Conservation (phyloP, 75 land plant genomes). For the Adiantum capillusveneris region DNA sequence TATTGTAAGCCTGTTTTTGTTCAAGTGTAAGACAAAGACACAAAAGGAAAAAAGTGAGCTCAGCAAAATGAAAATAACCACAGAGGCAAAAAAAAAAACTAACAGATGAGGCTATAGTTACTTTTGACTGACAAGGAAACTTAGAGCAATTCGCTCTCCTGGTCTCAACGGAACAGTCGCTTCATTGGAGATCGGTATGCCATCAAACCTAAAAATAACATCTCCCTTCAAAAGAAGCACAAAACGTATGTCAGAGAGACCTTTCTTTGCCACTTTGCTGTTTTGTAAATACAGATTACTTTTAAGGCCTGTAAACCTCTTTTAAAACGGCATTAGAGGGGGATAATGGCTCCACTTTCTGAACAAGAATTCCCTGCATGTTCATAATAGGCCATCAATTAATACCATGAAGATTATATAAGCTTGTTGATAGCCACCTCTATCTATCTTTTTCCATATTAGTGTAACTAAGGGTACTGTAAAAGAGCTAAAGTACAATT, state of each 20-base stretch:
- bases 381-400: not conserved
- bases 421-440: too few species aligned
- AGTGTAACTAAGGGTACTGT: too few species aligned
- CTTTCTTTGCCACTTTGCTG: too few species aligned
- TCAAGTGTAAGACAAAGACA: too few species aligned
- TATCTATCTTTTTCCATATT: too few species aligned
- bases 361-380: not conserved
- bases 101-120: constrained; percentile 22
- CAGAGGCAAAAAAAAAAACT: too few species aligned
- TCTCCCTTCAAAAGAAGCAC: constrained; percentile 63
- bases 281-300: too few species aligned
- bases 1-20: too few species aligned
- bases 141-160: constrained; percentile 90
- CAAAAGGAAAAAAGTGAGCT: too few species aligned
- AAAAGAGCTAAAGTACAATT: too few species aligned
- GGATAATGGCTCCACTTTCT: not conserved
- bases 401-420: too few species aligned
- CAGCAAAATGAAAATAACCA: too few species aligned
- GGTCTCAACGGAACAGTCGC: constrained; percentile 93
- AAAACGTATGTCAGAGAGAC: constrained; percentile 5
- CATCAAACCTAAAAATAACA: constrained; percentile 92
- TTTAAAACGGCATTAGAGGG: not conserved
- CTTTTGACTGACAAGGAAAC: constrained; percentile 93
- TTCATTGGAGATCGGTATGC: constrained; percentile 76
- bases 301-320: not conserved